Conservation (phyloP, 768 basidiomycete genomes). For the Boletus speciosus region DNA sequence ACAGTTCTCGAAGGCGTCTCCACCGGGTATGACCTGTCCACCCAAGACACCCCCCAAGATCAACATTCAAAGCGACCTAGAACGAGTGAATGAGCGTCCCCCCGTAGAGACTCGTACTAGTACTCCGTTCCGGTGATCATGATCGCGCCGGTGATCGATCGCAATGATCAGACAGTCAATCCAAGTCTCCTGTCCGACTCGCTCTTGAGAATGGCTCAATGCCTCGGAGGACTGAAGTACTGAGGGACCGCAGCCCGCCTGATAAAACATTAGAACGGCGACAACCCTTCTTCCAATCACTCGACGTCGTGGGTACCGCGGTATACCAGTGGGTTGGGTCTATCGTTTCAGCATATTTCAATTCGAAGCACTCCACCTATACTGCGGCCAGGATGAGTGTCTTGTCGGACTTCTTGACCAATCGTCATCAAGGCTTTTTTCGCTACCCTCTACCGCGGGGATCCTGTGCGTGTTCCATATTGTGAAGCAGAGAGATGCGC, state of each 20-base stretch:
- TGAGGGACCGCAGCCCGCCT: slow-evolving; percentile 22
- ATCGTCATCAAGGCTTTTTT: slow-evolving; percentile 9
- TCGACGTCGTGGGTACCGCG: slow-evolving; percentile 3
- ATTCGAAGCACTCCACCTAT: slow-evolving; percentile 27
- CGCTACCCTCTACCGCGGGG: slow-evolving; percentile 27
- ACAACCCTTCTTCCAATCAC: slow-evolving; percentile 4
- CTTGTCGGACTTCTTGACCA: slow-evolving; percentile 17
- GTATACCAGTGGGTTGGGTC: slow-evolving; percentile 19
- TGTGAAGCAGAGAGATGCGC: slow-evolving; percentile 20
- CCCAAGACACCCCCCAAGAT: slow-evolving; percentile 11
- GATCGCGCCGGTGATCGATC: slow-evolving; percentile 31
- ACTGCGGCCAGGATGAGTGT: slow-evolving; percentile 7
- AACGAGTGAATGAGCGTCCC: background rate
- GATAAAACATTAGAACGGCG: slow-evolving; percentile 18
- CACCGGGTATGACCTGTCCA: slow-evolving; percentile 55
- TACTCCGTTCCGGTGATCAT: slow-evolving; percentile 33
- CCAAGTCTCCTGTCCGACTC: slow-evolving; percentile 2
- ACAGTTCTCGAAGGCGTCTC: slow-evolving; percentile 66
- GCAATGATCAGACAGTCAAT: slow-evolving; percentile 29
- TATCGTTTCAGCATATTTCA: slow-evolving; percentile 14
- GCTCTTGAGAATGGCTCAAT: background rate
- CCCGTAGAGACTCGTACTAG: slow-evolving; percentile 6
- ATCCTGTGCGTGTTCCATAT: slow-evolving; percentile 32
- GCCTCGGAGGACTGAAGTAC: slow-evolving; percentile 11
- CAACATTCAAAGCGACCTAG: slow-evolving; percentile 24